phyloP scores from a whole-genome alignment of 2,329 filamentous ascomycete species.

The Pestalotiopsis sp. region DNA sequence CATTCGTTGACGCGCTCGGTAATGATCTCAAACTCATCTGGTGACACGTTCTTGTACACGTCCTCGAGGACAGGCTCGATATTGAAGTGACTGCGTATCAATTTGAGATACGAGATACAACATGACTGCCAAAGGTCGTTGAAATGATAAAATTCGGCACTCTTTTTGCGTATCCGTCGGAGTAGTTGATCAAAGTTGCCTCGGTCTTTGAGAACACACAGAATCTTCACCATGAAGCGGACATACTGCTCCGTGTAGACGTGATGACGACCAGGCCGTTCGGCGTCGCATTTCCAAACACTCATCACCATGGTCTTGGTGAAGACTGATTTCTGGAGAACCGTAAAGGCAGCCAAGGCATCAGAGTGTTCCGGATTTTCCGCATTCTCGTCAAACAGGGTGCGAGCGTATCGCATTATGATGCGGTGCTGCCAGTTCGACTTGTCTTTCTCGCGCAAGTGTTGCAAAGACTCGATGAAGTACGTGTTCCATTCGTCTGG shows the following conservation, averaged over 20 bases:
- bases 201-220: constrained; percentile 75
- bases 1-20: constrained; percentile 56
- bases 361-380: constrained; percentile 51
- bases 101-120: constrained; percentile 52
- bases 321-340: constrained; percentile 73
- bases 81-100: constrained; percentile 50
- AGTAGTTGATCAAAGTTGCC: constrained; percentile 75
- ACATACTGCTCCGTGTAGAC: constrained; percentile 89
- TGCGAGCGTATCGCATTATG: constrained; percentile 68
- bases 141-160: constrained; percentile 71
- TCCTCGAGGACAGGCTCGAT: constrained; percentile 51
- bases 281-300: constrained; percentile 91
- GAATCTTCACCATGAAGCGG: constrained; percentile 74
- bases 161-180: constrained; percentile 77
- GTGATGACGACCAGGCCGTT: constrained; percentile 81
- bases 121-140: constrained; percentile 59
- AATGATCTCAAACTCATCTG: constrained; percentile 59
- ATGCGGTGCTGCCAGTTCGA: constrained; percentile 95
- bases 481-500: constrained; percentile 62
- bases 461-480: constrained; percentile 50
- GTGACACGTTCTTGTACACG: constrained; percentile 52
- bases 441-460: constrained; percentile 73
- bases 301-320: constrained; percentile 95
- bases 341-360: constrained; percentile 76
- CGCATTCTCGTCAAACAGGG: constrained; percentile 50